Evolutionary conservation across 1,139 yeast genomes (phyloP).

Genomic region (Zygosaccharomyces pseudobailii): DNA sequence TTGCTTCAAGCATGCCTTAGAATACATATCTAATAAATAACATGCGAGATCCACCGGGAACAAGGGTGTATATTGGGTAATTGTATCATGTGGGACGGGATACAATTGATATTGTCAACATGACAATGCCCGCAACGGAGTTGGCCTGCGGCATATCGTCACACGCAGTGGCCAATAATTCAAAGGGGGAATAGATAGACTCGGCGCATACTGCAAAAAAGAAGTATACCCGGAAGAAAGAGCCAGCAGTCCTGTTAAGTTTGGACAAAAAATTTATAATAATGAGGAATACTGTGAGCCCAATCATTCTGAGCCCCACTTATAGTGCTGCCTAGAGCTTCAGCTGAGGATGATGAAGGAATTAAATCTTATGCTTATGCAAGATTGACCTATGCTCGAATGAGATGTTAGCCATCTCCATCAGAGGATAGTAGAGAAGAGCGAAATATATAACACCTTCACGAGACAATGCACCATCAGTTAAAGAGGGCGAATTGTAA

Average conservation of each 20-base stretch:
- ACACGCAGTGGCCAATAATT: slow-evolving; percentile 42
- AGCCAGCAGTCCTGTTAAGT: slow-evolving; percentile 45
- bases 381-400: slow-evolving; percentile 45
- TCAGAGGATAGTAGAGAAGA: slow-evolving; percentile 45
- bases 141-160: slow-evolving; percentile 44
- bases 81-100: slow-evolving; percentile 50
- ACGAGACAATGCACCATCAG: slow-evolving; percentile 48
- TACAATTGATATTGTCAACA: slow-evolving; percentile 45
- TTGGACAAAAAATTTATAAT: slow-evolving; percentile 47
- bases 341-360: slow-evolving; percentile 50
- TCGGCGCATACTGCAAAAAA: slow-evolving; percentile 38
- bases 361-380: slow-evolving; percentile 45
- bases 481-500: slow-evolving; percentile 40
- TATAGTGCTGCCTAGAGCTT: slow-evolving; percentile 42
- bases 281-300: slow-evolving; percentile 40
- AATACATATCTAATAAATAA: slow-evolving; percentile 50
- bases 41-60: slow-evolving; percentile 52
- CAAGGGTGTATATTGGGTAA: slow-evolving; percentile 51
- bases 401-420: slow-evolving; percentile 46
- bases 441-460: slow-evolving; percentile 50
- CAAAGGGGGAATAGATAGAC: slow-evolving; percentile 41
- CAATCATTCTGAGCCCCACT: slow-evolving; percentile 41
- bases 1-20: slow-evolving; percentile 46
- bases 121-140: slow-evolving; percentile 46
- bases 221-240: slow-evolving; percentile 44